phyloP scores from a whole-genome alignment of 805 yeast genomes.

The Yarrowia sp. region DNA sequence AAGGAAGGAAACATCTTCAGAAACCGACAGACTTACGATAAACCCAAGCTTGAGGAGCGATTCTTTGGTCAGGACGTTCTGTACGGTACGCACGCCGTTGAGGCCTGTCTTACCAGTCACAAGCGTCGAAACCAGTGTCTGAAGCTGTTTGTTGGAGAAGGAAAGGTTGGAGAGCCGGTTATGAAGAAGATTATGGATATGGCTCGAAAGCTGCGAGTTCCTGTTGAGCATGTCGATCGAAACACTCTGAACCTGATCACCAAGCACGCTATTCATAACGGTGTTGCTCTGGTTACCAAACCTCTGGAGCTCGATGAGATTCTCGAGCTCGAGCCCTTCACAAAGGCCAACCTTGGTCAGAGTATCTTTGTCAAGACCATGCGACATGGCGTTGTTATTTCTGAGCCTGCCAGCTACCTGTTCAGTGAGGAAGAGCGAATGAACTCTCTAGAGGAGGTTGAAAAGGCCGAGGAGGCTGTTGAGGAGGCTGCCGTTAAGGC shows the following conservation, averaged over 20 bases:
- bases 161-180: background rate
- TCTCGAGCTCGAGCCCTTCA: constrained; percentile 48
- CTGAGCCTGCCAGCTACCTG: constrained; percentile 31
- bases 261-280: constrained; percentile 79
- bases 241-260: constrained; percentile 66
- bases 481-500: constrained; percentile 4
- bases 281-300: constrained; percentile 72
- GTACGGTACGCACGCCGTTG: constrained; percentile 37
- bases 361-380: constrained; percentile 25
- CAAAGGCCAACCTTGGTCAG: constrained; percentile 10
- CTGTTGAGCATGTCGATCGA: constrained; percentile 50
- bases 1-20: constrained; percentile 23
- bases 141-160: background rate
- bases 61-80: constrained; percentile 35
- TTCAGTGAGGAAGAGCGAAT: constrained; percentile 40
- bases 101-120: constrained; percentile 17
- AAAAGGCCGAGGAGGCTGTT: background rate
- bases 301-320: constrained; percentile 54
- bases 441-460: constrained; percentile 39
- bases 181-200: constrained; percentile 54
- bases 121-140: constrained; percentile 36
- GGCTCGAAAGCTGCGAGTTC: constrained; percentile 53
- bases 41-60: constrained; percentile 23
- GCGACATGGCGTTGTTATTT: constrained; percentile 29
- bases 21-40: constrained; percentile 29